Conservation (phyloP, 306 rosid genomes). For the Pterocarpus santalinus region DNA sequence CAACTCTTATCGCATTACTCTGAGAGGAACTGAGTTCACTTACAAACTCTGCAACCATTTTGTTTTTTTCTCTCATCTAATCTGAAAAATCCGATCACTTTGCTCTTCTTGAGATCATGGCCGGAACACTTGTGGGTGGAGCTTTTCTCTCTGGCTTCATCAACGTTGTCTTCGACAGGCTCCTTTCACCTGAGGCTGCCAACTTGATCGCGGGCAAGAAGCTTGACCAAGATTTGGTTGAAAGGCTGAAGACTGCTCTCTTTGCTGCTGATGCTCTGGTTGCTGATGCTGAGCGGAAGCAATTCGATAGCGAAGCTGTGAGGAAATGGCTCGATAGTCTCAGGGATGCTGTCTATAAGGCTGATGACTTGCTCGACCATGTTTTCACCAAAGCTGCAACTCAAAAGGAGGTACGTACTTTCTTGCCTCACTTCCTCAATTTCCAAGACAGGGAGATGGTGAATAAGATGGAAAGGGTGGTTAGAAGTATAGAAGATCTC, state of each 20-base stretch:
- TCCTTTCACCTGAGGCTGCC: neutral
- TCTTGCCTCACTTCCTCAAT: neutral
- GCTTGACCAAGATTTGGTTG: neutral
- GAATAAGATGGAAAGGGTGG: neutral
- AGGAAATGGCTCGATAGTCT: neutral
- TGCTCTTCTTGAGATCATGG: neutral
- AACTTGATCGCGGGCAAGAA: neutral
- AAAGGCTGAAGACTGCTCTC: neutral
- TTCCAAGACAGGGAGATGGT: neutral
- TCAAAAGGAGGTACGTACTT: neutral
- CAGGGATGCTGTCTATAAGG: neutral
- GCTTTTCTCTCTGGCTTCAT: neutral
- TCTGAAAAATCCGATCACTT: neutral
- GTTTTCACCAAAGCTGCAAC: conserved; percentile 23
- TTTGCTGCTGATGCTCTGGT: neutral
- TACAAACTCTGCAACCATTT: too few relatives aligned
- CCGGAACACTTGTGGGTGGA: neutral
- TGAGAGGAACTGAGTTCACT: too few relatives aligned
- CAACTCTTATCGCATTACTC: too few relatives aligned
- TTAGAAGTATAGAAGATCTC: neutral
- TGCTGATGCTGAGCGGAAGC: neutral
- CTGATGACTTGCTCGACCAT: conserved; percentile 42
- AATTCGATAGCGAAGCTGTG: neutral
- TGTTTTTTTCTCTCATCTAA: neutral
- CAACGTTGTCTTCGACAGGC: neutral